phyloP scores from a whole-genome alignment of 805 yeast genomes.

The Wickerhamomyces bovis region DNA sequence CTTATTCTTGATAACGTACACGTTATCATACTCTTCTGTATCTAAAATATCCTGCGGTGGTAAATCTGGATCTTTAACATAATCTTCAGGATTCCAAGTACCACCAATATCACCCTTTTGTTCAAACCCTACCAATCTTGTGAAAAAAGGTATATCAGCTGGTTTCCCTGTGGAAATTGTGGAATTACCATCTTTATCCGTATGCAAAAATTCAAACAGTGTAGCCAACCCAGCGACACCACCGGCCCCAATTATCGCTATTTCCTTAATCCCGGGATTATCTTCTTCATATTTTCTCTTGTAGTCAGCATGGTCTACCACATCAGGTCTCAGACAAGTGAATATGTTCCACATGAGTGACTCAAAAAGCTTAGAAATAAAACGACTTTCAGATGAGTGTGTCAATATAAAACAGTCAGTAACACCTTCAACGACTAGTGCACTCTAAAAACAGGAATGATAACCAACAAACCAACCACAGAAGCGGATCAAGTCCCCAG shows the following conservation, averaged over 20 bases:
- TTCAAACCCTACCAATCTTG: constrained; percentile 37
- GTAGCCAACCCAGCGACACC: constrained; percentile 28
- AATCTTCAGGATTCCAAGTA: constrained; percentile 31
- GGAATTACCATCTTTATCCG: constrained; percentile 25
- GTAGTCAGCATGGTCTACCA: not conserved
- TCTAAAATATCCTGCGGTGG: constrained; percentile 29
- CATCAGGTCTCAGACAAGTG: not conserved
- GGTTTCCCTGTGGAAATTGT: constrained; percentile 10
- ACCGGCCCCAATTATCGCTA: constrained; percentile 38
- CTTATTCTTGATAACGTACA: constrained; percentile 24
- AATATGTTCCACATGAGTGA: not conserved
- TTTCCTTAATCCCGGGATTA: constrained; percentile 16
- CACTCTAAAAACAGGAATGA: too few species aligned
- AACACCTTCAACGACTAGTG: too few species aligned
- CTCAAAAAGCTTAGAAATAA: too few species aligned
- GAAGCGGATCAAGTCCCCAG: too few species aligned
- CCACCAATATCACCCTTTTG: constrained; percentile 40
- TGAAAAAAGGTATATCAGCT: constrained; percentile 21
- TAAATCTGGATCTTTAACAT: constrained; percentile 15
- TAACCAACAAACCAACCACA: too few species aligned
- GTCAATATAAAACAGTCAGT: too few species aligned
- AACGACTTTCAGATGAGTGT: too few species aligned
- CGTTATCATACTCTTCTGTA: constrained; percentile 28
- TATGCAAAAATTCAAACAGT: constrained; percentile 26
- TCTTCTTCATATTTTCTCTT: constrained; percentile 16